Conservation (phyloP, 2,329 filamentous ascomycete species). For the Knufia petricola region DNA sequence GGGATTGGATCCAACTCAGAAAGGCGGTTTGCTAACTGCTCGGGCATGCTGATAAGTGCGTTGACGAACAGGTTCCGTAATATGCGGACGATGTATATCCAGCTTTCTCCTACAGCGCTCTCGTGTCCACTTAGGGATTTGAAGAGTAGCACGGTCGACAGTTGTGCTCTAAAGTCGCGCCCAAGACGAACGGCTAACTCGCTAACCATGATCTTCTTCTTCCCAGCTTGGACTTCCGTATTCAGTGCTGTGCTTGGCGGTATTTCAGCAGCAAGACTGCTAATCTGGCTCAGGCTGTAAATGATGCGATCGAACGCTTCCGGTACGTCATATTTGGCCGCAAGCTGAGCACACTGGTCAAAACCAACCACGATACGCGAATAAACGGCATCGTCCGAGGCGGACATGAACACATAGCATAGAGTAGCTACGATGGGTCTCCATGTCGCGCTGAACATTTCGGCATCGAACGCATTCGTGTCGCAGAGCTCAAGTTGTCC, state of each 20-base stretch:
- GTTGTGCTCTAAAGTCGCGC: slow-evolving; percentile 81
- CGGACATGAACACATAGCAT: slow-evolving; percentile 98
- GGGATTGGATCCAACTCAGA: slow-evolving; percentile 67
- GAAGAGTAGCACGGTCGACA: slow-evolving; percentile 93
- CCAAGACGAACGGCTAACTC: slow-evolving; percentile 94
- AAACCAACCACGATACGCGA: slow-evolving; percentile 89
- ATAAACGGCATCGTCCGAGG: slow-evolving; percentile 92
- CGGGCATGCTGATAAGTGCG: slow-evolving; percentile 64
- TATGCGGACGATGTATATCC: slow-evolving; percentile 66
- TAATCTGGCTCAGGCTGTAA: slow-evolving; percentile 81
- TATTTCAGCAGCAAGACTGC: slow-evolving; percentile 66
- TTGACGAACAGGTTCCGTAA: slow-evolving; percentile 95
- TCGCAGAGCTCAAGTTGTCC: slow-evolving; percentile 68
- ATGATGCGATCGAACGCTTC: slow-evolving; percentile 91
- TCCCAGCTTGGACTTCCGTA: slow-evolving; percentile 78
- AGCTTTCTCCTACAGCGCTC: slow-evolving; percentile 54
- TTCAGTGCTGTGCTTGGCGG: slow-evolving; percentile 80
- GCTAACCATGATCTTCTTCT: slow-evolving; percentile 95
- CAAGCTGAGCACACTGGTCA: slow-evolving; percentile 89
- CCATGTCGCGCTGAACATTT: slow-evolving; percentile 97
- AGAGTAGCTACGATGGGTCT: slow-evolving; percentile 87
- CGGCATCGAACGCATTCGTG: slow-evolving; percentile 90
- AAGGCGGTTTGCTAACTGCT: slow-evolving; percentile 35
- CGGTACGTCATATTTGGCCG: slow-evolving; percentile 68
- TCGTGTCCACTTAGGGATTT: slow-evolving; percentile 82